Evolutionary conservation across 768 basidiomycete species (phyloP), one percentile per base, ranked within the genome.

Genomic region (Gyrodon lividus): DNA sequence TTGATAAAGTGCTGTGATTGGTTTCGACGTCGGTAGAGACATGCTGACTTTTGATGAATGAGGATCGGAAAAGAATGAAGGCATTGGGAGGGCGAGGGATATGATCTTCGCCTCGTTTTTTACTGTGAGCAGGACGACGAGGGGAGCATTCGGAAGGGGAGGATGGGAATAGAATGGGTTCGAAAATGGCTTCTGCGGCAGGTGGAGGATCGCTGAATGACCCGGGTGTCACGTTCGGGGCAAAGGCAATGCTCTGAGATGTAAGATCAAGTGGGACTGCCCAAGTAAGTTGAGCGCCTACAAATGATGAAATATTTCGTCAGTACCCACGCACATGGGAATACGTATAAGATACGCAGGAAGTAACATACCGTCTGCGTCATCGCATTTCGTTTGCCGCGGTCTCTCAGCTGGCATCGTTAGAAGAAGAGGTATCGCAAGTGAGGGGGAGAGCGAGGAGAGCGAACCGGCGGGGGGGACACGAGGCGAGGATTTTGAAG

Each of bases 31-130:
- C 82, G 7, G 84, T 80, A 8, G 87, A 83, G 57, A 91, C 87
- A 59, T 86, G 86, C 59, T 87, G 84, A 59, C 74, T 78, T 71
- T 87, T 87, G 67, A 90, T 87, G 70, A 90, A 90, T 0, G 85
- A 84, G 0, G 87, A 87, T 55, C 89, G 84, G 76, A 91, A 92
- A 61, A 92, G 79, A 63, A 91, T 92, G 72, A 92, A 92, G 22
- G 89, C 89, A 61, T 92, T 91, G 2, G 89, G 87, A 2, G 89
- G 89, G 38, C 89, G 86, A 16, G 89, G 89, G 56, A 92, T 87
- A 65, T 90, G 86, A 56, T 86, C 80, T 23, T 82, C 80, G 13
- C 81, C 79, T 64, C 85, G 86, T 71, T 87, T 86, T 74, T 82
- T 86, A 42, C 77, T 73, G 59, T 88, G 87, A 0, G 77, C 76